Evolutionary conservation across 202 grass and related monocot genomes (phyloP).

Genomic region (Carex arenaria): DNA sequence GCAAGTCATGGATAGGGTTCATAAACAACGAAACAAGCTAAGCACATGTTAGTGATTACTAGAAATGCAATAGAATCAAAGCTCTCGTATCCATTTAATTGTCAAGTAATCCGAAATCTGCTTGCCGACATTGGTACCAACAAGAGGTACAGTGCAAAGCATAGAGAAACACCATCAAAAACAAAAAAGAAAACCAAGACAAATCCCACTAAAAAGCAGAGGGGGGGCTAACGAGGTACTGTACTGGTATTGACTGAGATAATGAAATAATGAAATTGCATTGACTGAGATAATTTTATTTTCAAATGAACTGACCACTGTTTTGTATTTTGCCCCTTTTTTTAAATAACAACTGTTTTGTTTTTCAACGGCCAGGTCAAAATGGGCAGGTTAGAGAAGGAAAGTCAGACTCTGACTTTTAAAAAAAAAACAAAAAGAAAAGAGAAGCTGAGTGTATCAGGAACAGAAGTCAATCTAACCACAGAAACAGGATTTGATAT

Average conservation of each 20-base stretch:
- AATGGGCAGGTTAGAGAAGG: neutral
- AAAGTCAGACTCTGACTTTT: slow-evolving; percentile 15
- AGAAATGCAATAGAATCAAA: too few species aligned
- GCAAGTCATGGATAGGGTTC: too few species aligned
- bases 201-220: neutral
- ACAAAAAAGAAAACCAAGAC: neutral
- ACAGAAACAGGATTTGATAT: too few species aligned
- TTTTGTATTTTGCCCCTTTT: neutral
- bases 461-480: neutral
- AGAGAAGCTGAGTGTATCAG: neutral
- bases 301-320: neutral
- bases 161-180: neutral
- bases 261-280: neutral
- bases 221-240: too few species aligned
- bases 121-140: neutral
- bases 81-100: neutral
- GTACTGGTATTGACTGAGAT: too few species aligned
- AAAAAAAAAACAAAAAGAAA: too few species aligned
- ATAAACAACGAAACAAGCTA: too few species aligned
- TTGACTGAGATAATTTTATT: neutral
- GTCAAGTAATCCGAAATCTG: neutral
- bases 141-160: neutral
- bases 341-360: neutral
- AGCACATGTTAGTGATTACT: too few species aligned
- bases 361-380: neutral